phyloP scores from a whole-genome alignment of 257 asterid genomes.

The Eustoma russellianum region DNA sequence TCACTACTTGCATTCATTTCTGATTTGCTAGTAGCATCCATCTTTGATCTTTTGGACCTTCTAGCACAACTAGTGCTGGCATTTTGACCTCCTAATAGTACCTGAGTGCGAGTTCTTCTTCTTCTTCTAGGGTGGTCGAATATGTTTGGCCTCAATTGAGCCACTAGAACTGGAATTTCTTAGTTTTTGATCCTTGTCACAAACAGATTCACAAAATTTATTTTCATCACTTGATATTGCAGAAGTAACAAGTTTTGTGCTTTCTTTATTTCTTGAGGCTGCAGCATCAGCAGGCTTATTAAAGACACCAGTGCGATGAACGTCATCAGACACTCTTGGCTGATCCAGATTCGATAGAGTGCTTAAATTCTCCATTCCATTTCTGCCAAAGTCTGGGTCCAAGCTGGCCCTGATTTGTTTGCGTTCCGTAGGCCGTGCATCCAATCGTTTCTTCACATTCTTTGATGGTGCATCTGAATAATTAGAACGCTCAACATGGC shows the following conservation, averaged over 20 bases:
- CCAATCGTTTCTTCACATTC: slow-evolving; percentile 20
- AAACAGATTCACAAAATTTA: too few species aligned
- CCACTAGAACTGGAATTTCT: slow-evolving; percentile 23
- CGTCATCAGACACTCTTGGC: slow-evolving; percentile 11
- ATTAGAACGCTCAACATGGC: slow-evolving; percentile 12
- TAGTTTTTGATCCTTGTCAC: slow-evolving; percentile 23
- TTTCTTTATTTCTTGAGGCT: slow-evolving; percentile 22
- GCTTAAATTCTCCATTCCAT: slow-evolving; percentile 7
- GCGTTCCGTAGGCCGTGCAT: slow-evolving; percentile 14
- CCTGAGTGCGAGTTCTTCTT: slow-evolving; percentile 24
- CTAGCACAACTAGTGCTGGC: slow-evolving; percentile 15
- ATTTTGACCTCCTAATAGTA: slow-evolving; percentile 16
- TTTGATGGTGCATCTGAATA: slow-evolving; percentile 15
- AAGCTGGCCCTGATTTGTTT: slow-evolving; percentile 17
- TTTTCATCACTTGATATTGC: too few species aligned
- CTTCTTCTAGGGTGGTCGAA: slow-evolving; percentile 21
- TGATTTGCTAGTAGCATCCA: slow-evolving; percentile 7
- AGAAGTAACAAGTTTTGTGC: slow-evolving; percentile 13
- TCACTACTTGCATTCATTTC: too few species aligned
- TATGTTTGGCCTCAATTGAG: slow-evolving; percentile 11
- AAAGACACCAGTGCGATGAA: slow-evolving; percentile 9
- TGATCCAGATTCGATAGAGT: slow-evolving; percentile 3
- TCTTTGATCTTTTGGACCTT: slow-evolving; percentile 29
- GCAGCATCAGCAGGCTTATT: too few species aligned
- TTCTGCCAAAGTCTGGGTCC: slow-evolving; percentile 9